Base-by-base conservation (phyloP, 2,329 filamentous ascomycete genomes). In the Colletotrichum musae region DNA sequence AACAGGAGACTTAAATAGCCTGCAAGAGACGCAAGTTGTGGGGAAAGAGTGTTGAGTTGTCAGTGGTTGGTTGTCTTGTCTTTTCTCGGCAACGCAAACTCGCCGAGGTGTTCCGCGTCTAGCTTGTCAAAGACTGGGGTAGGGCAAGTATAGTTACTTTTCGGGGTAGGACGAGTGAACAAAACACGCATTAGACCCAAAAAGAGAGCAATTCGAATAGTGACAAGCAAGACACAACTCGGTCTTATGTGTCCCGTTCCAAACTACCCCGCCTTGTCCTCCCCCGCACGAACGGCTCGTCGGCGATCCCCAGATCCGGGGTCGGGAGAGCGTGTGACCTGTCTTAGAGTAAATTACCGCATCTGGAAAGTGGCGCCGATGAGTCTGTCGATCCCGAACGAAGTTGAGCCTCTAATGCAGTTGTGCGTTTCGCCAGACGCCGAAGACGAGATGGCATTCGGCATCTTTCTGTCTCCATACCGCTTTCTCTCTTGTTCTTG, bases 241-340 rank as follows among this genome's bases (percentile, higher is more conserved):
- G 48, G 63, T 54, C 56, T 65, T 54, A 60, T 41, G 56, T 65
- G 63, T 60, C 47, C 18, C 39, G 28, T 54, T 53, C 60, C 41
- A 32, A 32, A 32, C 28, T 32, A 32, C 28, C 28, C 28, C 28
- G 28, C 28, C 28, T 32, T 32, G 28, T 32, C 28, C 6, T 32
- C 28, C 28, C 28, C 28, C 28, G 28, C 28, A 32, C 28, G 28
- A 32, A 32, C 28, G 28, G 28, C 7, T 32, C 28, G 28, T 9
- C 28, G 28, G 28, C 28, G 28, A 32, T 32, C 28, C 48, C 63
- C 63, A 21, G 39, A 61, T 41, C 48, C 21, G 56, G 48, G 63
- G 56, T 13, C 28, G 28, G 28, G 28, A 32, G 28, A 2, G 28
- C 28, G 28, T 32, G 28, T 32, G 28, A 21, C 32, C 16, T 24